These are phyloP conservation scores for Plantago coronopus DNA, from an alignment of 305 asterid species.

Conservation along the genomic window DNA sequence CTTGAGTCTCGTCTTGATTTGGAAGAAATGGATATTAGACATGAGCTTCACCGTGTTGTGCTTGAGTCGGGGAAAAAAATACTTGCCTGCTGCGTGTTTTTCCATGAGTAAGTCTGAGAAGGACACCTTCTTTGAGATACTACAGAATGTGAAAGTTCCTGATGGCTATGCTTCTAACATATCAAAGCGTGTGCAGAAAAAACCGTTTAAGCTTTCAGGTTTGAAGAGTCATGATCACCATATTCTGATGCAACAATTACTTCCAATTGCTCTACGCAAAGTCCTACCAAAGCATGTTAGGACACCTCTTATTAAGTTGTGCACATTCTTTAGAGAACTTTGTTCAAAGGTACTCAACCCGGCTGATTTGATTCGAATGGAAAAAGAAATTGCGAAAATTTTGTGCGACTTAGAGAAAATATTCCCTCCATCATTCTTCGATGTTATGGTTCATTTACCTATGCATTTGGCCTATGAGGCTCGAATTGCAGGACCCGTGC, in stretches of 20 bases:
- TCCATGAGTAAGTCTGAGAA: not conserved
- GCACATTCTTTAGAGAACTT: constrained; percentile 3
- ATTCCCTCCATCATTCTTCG: constrained; percentile 22
- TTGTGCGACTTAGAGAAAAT: constrained; percentile 19
- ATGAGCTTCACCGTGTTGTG: not conserved
- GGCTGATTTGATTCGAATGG: constrained; percentile 7
- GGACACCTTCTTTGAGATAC: not conserved
- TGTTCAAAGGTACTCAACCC: constrained; percentile 11
- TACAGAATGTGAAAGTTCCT: not conserved
- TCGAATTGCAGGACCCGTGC: constrained; percentile 2
- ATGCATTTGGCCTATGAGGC: constrained; percentile 26
- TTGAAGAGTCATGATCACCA: not conserved
- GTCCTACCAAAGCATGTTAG: not conserved
- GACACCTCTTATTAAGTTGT: not conserved
- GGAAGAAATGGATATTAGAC: not conserved
- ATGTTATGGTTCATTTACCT: not conserved
- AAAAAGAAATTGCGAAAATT: not conserved
- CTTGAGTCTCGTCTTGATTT: not conserved
- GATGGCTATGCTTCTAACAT: not conserved
- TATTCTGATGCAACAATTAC: not conserved
- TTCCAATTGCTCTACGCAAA: not conserved
- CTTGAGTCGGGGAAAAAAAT: not conserved
- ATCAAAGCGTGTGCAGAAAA: not conserved
- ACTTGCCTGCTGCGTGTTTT: not conserved
- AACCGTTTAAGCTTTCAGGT: not conserved